Evolutionary conservation across 345 rosid species (phyloP).

Genomic region (Physaria fendleri): DNA sequence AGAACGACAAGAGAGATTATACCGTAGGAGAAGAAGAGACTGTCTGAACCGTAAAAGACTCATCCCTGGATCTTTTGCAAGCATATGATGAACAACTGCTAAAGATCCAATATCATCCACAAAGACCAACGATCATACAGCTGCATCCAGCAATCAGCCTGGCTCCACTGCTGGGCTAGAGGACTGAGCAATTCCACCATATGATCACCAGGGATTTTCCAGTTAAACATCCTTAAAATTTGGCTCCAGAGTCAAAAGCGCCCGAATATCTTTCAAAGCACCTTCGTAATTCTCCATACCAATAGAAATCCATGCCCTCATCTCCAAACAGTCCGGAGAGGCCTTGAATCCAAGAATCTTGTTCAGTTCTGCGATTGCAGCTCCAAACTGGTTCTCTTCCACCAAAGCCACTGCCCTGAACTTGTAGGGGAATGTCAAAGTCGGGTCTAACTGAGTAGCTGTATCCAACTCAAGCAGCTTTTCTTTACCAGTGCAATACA

Average conservation of each 20-base stretch:
- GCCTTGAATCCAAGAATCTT: slow-evolving; percentile 71
- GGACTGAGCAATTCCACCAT: slow-evolving; percentile 71
- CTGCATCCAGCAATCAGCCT: slow-evolving; percentile 97
- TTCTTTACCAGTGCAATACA: slow-evolving; percentile 75
- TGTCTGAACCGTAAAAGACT: slow-evolving; percentile 86
- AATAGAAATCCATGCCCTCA: slow-evolving; percentile 82
- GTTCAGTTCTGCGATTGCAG: slow-evolving; percentile 72
- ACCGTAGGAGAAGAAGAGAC: slow-evolving; percentile 91
- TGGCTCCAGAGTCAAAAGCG: slow-evolving; percentile 78
- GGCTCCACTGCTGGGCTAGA: slow-evolving; percentile 68
- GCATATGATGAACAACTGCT: slow-evolving; percentile 90
- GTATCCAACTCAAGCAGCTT: slow-evolving; percentile 57
- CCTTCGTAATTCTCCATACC: slow-evolving; percentile 73
- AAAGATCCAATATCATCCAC: slow-evolving; percentile 95
- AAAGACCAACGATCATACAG: slow-evolving; percentile 87
- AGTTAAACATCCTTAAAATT: slow-evolving; percentile 70
- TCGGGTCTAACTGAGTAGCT: slow-evolving; percentile 79
- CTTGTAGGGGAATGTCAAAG: slow-evolving; percentile 84
- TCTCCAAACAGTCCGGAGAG: slow-evolving; percentile 81
- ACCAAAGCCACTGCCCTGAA: slow-evolving; percentile 63
- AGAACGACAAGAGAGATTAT: background rate
- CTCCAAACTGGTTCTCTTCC: slow-evolving; percentile 60
- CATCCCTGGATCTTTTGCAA: slow-evolving; percentile 77
- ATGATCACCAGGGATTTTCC: slow-evolving; percentile 61
- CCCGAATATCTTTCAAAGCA: slow-evolving; percentile 74